A percentile compares a stretch with the other conserved stretches of the same genome.
phyloP scores from a whole-genome alignment of 192 early-diverging fungal species.

The Diversispora epigaea region DNA sequence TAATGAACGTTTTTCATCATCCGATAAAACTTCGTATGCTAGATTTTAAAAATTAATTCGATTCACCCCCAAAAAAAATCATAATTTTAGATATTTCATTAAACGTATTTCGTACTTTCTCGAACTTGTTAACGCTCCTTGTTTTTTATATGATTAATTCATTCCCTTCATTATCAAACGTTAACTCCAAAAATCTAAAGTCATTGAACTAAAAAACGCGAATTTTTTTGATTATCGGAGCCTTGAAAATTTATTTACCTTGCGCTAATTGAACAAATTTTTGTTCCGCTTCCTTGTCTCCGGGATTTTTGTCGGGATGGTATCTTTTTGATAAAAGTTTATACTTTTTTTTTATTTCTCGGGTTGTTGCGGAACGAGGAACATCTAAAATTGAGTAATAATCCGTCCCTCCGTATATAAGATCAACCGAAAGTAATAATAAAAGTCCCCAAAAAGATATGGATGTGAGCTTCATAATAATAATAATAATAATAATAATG shows the following conservation, averaged over 20 bases:
- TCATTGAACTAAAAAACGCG: not conserved
- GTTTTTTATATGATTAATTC: too few species aligned
- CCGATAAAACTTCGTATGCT: slow-evolving; percentile 93
- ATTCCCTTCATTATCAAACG: too few species aligned
- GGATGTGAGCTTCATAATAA: not conserved
- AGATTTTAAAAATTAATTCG: not conserved
- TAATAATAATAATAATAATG: not conserved
- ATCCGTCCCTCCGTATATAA: slow-evolving; percentile 49
- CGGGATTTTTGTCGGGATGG: slow-evolving; percentile 87
- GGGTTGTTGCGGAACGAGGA: slow-evolving; percentile 70
- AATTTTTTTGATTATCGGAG: not conserved
- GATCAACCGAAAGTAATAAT: slow-evolving; percentile 17
- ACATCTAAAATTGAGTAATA: slow-evolving; percentile 90
- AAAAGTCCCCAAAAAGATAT: slow-evolving; percentile 26
- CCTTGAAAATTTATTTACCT: slow-evolving; percentile 46
- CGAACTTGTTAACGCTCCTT: too few species aligned
- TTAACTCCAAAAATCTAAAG: not conserved
- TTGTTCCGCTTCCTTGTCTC: slow-evolving; percentile 76
- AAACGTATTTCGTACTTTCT: too few species aligned
- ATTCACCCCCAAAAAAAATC: not conserved
- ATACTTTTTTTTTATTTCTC: slow-evolving; percentile 94
- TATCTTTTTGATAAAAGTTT: slow-evolving; percentile 85
- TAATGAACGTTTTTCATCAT: slow-evolving; percentile 87
- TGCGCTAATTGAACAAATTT: slow-evolving; percentile 88
- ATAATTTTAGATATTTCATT: not conserved